Evolutionary conservation across 2,329 filamentous ascomycete species (phyloP), one percentile per base, ranked within the genome.

Genomic region (Aureobasidium melanogenum): DNA sequence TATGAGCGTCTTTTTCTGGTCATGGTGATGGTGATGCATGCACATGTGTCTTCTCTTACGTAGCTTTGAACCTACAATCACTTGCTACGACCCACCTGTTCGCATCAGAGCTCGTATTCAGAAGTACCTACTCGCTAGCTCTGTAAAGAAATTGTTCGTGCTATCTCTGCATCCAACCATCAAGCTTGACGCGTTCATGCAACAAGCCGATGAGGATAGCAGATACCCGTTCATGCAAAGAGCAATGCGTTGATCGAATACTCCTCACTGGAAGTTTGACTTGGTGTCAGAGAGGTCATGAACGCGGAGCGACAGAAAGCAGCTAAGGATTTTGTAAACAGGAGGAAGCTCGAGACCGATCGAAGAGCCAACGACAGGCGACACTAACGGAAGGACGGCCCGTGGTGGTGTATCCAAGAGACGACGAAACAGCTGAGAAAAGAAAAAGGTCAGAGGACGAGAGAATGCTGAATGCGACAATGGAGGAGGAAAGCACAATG

Each of bases 61-160:
- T 46, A n/a, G 17, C 14, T 4, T 8, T 15, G 15, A 12, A 26
- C 26, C 4, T 26, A 36, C 28, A 10, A 14, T n/a, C 19, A 44
- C 54, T n/a, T 57, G 26, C 36, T 12, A 39, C 19, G 19, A 57
- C 54, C 54, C 54, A 57, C 39, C 54, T 46, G 28, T 34, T 57
- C 28, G 54, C 28, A 57, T 30, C 12, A 34, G 30, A 36, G n/a
- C 54, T 57, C 54, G 54, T 57, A 57, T 57, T 28, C 26, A 36
- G n/a, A 57, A 12, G 41, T 46, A 46, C 54, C 54, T 57, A 57
- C 39, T 39, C 2, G 28, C 46, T 46, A 57, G 39, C 54, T 44
- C 52, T 36, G 19, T 9, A n/a, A 46, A 46, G 39, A 6, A 57
- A 46, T n/a, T n/a, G 14, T n/a, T 46, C 28, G 54, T 46, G 54